Base-by-base conservation (phyloP, 1,139 yeast genomes). In the Diutina catenulata region DNA sequence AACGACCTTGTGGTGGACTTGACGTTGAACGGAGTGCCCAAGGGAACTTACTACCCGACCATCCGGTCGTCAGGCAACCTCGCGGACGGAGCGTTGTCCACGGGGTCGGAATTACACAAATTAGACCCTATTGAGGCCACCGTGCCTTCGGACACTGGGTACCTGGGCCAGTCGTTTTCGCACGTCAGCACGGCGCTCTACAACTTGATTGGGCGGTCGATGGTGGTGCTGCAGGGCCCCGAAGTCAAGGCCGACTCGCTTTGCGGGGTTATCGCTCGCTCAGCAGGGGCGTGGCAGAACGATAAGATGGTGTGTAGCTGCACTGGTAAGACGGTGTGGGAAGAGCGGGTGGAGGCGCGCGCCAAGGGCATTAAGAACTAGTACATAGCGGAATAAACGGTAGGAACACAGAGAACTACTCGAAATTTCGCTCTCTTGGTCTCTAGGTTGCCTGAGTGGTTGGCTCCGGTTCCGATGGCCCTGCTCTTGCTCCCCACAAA, bases 251-350 rank as follows among this genome's bases (percentile, higher is more conserved):
- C 62, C 32, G 70, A 65, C 40, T 71, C 79, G 5, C 63, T 78
- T 38, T 83, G 75, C 37, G 97, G 97, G 19, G 94, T 91, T 22
- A 76, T 91, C 54, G 97, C 97, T 2, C 73, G 97, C 52, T 81
- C 94, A 49, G 97, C 98, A 1, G 98, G 98, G 10, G 82, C 78
- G 14, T 91, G 97, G 97, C 95, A 91, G 52, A 91, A 91, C 57
- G 83, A 81, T 50, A 91, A 91, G 58, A 77, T 79, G 45, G 94
- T 91, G 1, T 91, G 98, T 58, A 80, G 93, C 33, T 91, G 98
- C 55, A 77, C 93, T 21, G 98, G 98, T 9, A 86, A 87, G 64
- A 84, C 95, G 1, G 76, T 88, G 21, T 91, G 98, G 98, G 87
- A 91, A 55, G 98, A 91, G 55, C 69, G 96, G 41, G 60, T 64